These are phyloP conservation scores for Saccharomycopsis fermentans DNA, from an alignment of 805 yeast species.

Conservation along the genomic window DNA sequence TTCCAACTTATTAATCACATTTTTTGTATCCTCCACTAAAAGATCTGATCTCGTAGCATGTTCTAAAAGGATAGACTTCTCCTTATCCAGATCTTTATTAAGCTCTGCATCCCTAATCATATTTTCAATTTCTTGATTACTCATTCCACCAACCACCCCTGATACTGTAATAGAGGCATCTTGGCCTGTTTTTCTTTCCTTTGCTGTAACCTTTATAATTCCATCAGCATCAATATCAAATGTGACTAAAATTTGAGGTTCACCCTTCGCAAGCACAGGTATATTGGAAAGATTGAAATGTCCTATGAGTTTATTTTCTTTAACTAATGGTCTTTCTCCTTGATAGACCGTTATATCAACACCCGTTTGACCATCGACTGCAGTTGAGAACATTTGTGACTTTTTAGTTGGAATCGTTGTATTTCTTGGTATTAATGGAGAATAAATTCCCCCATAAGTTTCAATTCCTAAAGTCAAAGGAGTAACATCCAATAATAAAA, in stretches of 20 bases:
- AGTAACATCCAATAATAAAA: constrained; percentile 68
- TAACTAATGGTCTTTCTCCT: constrained; percentile 72
- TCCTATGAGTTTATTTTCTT: constrained; percentile 69
- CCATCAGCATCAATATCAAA: constrained; percentile 82
- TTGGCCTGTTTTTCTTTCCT: constrained; percentile 68
- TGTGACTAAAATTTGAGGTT: constrained; percentile 67
- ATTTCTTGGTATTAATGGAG: constrained; percentile 69
- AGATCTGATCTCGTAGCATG: constrained; percentile 72
- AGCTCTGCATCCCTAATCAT: constrained; percentile 58
- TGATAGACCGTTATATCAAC: constrained; percentile 72
- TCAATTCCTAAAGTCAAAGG: constrained; percentile 79
- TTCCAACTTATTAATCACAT: constrained; percentile 64
- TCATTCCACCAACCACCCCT: constrained; percentile 53
- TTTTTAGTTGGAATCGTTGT: constrained; percentile 68
- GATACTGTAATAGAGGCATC: constrained; percentile 66
- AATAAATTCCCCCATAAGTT: constrained; percentile 75
- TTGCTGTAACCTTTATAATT: constrained; percentile 69
- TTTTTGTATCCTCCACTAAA: constrained; percentile 78
- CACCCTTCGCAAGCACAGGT: constrained; percentile 70
- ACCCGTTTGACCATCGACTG: constrained; percentile 78
- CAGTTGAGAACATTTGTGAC: constrained; percentile 68
- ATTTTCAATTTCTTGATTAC: constrained; percentile 55
- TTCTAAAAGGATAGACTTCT: constrained; percentile 51
- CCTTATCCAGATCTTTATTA: constrained; percentile 50
- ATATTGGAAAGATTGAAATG: constrained; percentile 63